Conservation (phyloP, 2,329 filamentous ascomycete genomes). For the Microdochium bolleyi region DNA sequence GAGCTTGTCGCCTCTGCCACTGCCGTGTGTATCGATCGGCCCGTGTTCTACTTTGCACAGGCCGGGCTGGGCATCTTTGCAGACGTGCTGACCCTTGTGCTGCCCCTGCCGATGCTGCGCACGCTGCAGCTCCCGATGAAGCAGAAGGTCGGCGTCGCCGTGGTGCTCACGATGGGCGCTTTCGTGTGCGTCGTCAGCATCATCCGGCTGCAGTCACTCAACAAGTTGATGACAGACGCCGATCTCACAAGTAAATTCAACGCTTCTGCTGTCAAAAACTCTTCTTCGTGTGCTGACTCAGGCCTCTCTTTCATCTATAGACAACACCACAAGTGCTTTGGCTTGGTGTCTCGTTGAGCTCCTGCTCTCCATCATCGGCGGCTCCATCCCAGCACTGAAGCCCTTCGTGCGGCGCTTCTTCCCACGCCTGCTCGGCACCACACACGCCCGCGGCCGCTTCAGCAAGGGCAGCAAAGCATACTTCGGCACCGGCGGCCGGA, state of each 20-base stretch:
- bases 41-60: conserved; percentile 17
- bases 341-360: conserved; percentile 16
- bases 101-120: conserved; percentile 34
- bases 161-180: conserved; percentile 26
- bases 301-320: background rate
- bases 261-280: background rate
- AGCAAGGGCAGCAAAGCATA: background rate
- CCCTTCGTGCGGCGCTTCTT: conserved; percentile 11
- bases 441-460: background rate
- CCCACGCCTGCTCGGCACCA: conserved; percentile 7
- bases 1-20: conserved; percentile 9
- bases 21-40: conserved; percentile 14
- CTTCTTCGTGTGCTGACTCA: background rate
- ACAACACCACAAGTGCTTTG: conserved; percentile 9
- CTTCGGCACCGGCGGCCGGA: background rate
- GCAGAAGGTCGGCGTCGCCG: conserved; percentile 32
- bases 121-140: conserved; percentile 29
- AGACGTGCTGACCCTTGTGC: conserved; percentile 14
- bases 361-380: conserved; percentile 16
- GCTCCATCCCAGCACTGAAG: conserved; percentile 14
- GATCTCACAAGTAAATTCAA: conserved; percentile 7
- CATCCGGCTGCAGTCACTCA: conserved; percentile 9
- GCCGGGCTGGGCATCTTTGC: conserved; percentile 15
- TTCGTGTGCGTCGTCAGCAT: conserved; percentile 13
- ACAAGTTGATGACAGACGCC: conserved; percentile 5